These are phyloP conservation scores for Aspergillus thermomutatus DNA, from an alignment of 2,329 filamentous ascomycete genomes.

Conservation along the genomic window DNA sequence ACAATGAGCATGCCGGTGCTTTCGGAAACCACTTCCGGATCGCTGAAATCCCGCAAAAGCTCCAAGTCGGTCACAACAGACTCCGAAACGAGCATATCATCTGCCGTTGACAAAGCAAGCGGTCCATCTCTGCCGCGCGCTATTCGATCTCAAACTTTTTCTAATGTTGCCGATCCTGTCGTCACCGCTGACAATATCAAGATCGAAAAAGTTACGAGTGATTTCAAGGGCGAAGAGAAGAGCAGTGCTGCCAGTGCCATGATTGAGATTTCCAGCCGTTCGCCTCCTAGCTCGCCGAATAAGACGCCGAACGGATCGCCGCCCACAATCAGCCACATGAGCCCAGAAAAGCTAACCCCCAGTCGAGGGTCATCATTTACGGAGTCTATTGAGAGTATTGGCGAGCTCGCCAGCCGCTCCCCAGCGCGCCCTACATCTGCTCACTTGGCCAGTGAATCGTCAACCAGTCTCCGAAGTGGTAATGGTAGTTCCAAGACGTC, in stretches of 20 bases:
- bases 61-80: slow-evolving; percentile 24
- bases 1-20: slow-evolving; percentile 33
- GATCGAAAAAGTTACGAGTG: slow-evolving; percentile 61
- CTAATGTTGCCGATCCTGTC: slow-evolving; percentile 60
- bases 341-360: slow-evolving; percentile 35
- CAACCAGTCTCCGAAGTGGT: slow-evolving; percentile 18
- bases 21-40: slow-evolving; percentile 19
- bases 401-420: slow-evolving; percentile 18
- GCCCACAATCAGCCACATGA: slow-evolving; percentile 32
- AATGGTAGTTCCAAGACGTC: slow-evolving; percentile 25
- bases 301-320: slow-evolving; percentile 48
- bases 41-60: slow-evolving; percentile 28
- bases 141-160: slow-evolving; percentile 62
- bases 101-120: slow-evolving; percentile 32
- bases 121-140: slow-evolving; percentile 50
- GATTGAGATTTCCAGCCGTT: slow-evolving; percentile 63
- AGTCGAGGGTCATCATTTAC: slow-evolving; percentile 50
- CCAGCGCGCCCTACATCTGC: slow-evolving; percentile 27
- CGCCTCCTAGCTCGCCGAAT: slow-evolving; percentile 54
- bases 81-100: slow-evolving; percentile 20
- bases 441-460: slow-evolving; percentile 21
- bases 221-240: slow-evolving; percentile 54
- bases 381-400: slow-evolving; percentile 38
- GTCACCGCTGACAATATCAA: slow-evolving; percentile 66
- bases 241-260: slow-evolving; percentile 62